Evolutionary conservation across 2,329 filamentous ascomycete genomes (phyloP), one percentile per base, ranked within the genome.

Genomic region (Westerdykella ornata): DNA sequence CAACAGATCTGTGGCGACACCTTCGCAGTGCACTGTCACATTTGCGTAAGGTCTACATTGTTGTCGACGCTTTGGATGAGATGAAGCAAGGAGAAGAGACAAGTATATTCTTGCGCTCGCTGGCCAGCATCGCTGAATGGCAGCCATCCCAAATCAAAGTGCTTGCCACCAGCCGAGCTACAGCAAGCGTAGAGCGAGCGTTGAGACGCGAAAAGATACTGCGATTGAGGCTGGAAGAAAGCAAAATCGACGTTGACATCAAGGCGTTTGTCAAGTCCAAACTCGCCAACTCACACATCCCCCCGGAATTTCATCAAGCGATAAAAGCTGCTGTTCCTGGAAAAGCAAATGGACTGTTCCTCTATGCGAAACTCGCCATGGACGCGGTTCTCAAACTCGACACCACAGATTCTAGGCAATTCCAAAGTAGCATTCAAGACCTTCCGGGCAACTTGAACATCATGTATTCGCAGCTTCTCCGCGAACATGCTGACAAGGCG

Each of bases 31-130:
- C 50, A 6, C 33, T 51, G 13, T 11, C 13, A 4, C 30, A 36
- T 15, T 30, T 53, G 11, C 36, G 47, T 13, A 48, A 41, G 33
- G 66, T 60, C 0, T 73, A 67, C 38, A 68, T 64, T 26, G 56
- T 74, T 2, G 57, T 59, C 0, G 71, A 73, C 44, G 70, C 70
- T 0, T 55, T 74, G 2, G 72, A 75, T 43, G 72, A 75, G 49
- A 72, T 74, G 64, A 66, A 71, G 31, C 30, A 51, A n/a, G 63
- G 54, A 0, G 52, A 68, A 13, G 60, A 65, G 3, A 29, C 44
- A 0, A 11, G 12, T 2, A 26, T 8, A 26, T 70, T 72, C 20
- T 43, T 72, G 2, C 35, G 57, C 3, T 37, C 48, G 2, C 50
- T 74, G 0, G 56, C 52, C 1, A 38, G 45, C 0, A 52, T 74